phyloP scores from a whole-genome alignment of 805 yeast species.

The Candida tibetensis region DNA sequence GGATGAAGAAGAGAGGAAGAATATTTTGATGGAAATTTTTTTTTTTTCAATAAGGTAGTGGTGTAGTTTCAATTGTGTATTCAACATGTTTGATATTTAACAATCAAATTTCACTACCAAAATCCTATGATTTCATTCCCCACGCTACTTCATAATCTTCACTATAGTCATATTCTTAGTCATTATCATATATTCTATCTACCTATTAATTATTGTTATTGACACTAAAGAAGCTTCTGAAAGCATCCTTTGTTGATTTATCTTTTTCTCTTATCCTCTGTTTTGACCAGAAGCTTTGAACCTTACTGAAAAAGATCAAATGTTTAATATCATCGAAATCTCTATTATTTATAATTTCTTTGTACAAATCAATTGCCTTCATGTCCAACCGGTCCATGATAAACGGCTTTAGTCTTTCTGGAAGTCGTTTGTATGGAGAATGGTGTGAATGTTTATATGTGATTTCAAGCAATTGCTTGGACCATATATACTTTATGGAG shows the following conservation, averaged over 20 bases:
- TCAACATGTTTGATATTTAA: constrained; percentile 1
- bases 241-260: constrained; percentile 18
- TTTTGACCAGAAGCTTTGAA: constrained; percentile 20
- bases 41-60: too few species aligned
- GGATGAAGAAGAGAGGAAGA: neutral
- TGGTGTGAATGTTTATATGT: constrained; percentile 14
- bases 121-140: neutral
- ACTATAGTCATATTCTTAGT: too few species aligned
- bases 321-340: constrained; percentile 13
- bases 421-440: constrained; percentile 16
- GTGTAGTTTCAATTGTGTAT: too few species aligned
- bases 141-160: neutral
- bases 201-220: neutral
- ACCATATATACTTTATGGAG: constrained; percentile 15
- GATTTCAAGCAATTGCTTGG: constrained; percentile 12
- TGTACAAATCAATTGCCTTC: constrained; percentile 16
- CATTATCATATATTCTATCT: neutral
- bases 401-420: constrained; percentile 16
- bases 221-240: constrained; percentile 13
- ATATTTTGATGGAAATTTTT: neutral
- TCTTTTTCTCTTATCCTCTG: constrained; percentile 14
- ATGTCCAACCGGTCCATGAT: constrained; percentile 15
- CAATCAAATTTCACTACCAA: neutral
- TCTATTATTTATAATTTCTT: constrained; percentile 11
- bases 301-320: constrained; percentile 15